Conservation (phyloP, 148 eudicot species). For the Fagopyrum tataricum region DNA sequence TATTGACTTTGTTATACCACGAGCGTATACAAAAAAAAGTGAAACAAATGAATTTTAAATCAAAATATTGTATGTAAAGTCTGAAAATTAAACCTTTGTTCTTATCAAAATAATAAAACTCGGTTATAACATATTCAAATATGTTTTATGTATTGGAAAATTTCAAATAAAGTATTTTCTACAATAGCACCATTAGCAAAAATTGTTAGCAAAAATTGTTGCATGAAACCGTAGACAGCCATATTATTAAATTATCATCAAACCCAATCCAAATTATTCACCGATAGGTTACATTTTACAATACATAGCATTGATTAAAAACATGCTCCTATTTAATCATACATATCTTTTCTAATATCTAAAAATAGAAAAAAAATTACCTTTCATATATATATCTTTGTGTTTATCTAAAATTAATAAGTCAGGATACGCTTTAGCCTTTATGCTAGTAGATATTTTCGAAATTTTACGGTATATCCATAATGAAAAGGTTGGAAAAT, state of each 20-base stretch:
- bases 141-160: no score
- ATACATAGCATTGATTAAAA: not conserved
- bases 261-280: slow-evolving; percentile 1
- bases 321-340: not conserved
- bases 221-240: not conserved
- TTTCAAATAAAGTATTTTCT: no score
- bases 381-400: no score
- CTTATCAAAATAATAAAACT: not conserved
- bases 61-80: not conserved
- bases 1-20: slow-evolving; percentile 2
- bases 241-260: not conserved
- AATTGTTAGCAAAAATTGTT: not conserved
- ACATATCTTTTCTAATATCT: not conserved
- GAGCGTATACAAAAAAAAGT: not conserved
- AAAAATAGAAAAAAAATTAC: not conserved
- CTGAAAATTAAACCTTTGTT: not conserved
- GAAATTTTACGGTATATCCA: no score
- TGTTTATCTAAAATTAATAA: no score
- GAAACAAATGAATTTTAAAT: not conserved
- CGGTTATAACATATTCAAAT: not conserved
- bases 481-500: not conserved
- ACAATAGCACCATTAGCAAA: no score
- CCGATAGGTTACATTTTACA: not conserved
- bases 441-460: not conserved
- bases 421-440: no score